Conservation (phyloP, 176 grass and related monocot genomes). For the Paspalum notatum region DNA sequence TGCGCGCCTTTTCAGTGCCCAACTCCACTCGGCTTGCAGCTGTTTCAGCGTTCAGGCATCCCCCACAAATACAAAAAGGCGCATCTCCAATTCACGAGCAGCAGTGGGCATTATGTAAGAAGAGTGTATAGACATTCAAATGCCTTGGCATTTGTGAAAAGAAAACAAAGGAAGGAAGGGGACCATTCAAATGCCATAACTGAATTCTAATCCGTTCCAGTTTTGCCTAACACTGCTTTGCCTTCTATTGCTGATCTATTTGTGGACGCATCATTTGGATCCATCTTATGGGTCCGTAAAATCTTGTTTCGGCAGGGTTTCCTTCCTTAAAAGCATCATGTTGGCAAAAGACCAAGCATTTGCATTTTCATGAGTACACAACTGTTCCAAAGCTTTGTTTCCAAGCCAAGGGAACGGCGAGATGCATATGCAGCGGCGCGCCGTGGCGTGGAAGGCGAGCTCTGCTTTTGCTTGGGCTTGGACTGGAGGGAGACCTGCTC, state of each 20-base stretch:
- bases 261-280: slow-evolving; percentile 7
- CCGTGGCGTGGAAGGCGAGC: slow-evolving; percentile 2
- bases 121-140: background rate
- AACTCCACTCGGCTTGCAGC: slow-evolving; percentile 5
- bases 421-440: slow-evolving; percentile 1
- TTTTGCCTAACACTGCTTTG: background rate
- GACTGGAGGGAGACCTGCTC: background rate
- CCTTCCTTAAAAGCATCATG: slow-evolving; percentile 34
- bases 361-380: background rate
- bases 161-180: background rate
- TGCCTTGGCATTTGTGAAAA: background rate
- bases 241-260: background rate
- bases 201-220: background rate
- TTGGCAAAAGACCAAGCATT: slow-evolving; percentile 31
- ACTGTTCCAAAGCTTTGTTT: slow-evolving; percentile 43
- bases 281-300: slow-evolving; percentile 8
- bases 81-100: background rate
- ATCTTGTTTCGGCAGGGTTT: background rate
- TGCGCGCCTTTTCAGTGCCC: slow-evolving; percentile 41
- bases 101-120: background rate
- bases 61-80: slow-evolving; percentile 18
- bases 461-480: background rate
- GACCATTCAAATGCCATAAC: background rate
- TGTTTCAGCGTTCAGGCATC: slow-evolving; percentile 30
- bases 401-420: slow-evolving; percentile 42